Percentiles rank a stretch among this genome's conserved stretches.
These are phyloP conservation scores for Solanum sejunctum DNA, from an alignment of 257 asterid species.

Conservation along the genomic window DNA sequence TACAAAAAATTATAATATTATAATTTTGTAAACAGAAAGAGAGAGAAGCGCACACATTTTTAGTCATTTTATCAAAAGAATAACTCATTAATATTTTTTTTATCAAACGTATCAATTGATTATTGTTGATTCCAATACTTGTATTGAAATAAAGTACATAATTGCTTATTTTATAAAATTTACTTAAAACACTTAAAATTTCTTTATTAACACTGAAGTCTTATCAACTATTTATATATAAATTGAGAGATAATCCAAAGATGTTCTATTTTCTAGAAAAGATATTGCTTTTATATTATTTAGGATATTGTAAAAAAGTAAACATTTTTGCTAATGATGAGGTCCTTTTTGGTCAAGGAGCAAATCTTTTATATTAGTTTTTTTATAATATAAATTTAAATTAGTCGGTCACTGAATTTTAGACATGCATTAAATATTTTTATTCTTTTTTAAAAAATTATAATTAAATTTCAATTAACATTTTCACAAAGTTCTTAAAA, in stretches of 20 bases:
- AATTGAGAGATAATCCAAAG: neutral
- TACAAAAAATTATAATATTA: neutral
- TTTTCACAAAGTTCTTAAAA: neutral
- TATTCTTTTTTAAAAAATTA: neutral
- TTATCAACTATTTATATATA: neutral
- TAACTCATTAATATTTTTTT: neutral
- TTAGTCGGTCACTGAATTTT: neutral
- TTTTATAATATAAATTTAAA: neutral
- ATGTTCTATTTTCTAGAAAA: neutral
- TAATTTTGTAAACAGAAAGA: neutral
- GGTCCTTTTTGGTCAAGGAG: neutral
- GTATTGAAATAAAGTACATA: neutral
- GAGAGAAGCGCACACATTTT: neutral
- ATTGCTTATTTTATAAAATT: neutral
- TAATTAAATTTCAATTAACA: neutral
- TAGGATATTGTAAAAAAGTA: neutral
- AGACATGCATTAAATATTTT: neutral
- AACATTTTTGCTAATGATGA: neutral
- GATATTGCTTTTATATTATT: neutral
- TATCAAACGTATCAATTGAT: neutral
- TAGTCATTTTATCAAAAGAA: neutral
- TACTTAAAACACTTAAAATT: neutral
- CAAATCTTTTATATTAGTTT: neutral
- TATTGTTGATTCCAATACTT: neutral
- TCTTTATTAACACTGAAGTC: neutral